A percentile compares a stretch with the other conserved stretches of the same genome.
These are phyloP conservation scores for Kwoniella mangroviensis DNA, from an alignment of 768 basidiomycete species.

Conservation along the genomic window DNA sequence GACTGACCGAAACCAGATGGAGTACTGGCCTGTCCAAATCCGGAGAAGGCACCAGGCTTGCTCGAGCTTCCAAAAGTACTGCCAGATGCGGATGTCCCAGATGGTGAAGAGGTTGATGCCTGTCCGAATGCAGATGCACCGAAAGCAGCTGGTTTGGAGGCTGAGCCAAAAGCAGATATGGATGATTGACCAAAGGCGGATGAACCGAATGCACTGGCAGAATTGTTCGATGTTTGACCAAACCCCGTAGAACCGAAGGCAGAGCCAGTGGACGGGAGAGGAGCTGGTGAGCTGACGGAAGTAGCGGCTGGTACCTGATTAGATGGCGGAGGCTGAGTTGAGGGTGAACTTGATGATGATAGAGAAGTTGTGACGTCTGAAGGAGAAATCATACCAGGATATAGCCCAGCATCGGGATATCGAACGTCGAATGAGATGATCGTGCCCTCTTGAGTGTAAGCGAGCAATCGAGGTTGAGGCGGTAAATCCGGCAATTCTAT, in stretches of 20 bases:
- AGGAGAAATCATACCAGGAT: slow-evolving; percentile 51
- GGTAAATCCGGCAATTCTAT: slow-evolving; percentile 52
- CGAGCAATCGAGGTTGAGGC: slow-evolving; percentile 52
- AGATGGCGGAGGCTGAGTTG: not conserved
- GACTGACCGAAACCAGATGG: slow-evolving; percentile 1
- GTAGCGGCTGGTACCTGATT: slow-evolving; percentile 9
- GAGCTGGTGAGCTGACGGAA: slow-evolving; percentile 55
- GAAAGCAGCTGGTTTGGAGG: slow-evolving; percentile 19
- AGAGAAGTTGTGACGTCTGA: slow-evolving; percentile 25
- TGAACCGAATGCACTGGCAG: slow-evolving; percentile 30
- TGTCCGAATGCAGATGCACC: slow-evolving; percentile 23
- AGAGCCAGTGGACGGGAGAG: slow-evolving; percentile 21
- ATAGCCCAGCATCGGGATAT: slow-evolving; percentile 44
- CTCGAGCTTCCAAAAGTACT: slow-evolving; percentile 9
- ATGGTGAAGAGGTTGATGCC: slow-evolving; percentile 19
- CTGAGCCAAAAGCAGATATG: slow-evolving; percentile 35
- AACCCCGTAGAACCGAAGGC: slow-evolving; percentile 7
- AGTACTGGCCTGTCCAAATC: not conserved
- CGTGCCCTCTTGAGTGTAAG: slow-evolving; percentile 57
- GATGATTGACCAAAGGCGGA: slow-evolving; percentile 38
- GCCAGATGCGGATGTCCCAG: slow-evolving; percentile 1
- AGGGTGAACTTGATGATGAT: slow-evolving; percentile 14
- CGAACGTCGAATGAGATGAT: slow-evolving; percentile 56
- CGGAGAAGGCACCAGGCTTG: not conserved
- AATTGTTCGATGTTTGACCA: not conserved